phyloP scores from a whole-genome alignment of 2,329 filamentous ascomycete species.

The Penicillium sp. region DNA sequence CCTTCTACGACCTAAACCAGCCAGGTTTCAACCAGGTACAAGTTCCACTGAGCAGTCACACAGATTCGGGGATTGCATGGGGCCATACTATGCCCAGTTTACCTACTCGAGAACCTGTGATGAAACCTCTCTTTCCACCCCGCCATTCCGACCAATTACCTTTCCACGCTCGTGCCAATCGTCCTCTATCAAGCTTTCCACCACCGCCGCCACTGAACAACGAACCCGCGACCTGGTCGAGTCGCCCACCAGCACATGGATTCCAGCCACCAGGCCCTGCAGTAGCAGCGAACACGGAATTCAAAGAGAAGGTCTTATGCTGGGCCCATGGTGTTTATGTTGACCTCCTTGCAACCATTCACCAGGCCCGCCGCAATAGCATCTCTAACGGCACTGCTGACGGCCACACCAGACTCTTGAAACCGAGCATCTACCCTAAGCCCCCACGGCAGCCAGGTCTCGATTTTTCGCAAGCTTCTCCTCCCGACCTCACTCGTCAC shows the following conservation, averaged over 20 bases:
- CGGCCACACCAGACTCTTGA: conserved; percentile 44
- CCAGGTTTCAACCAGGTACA: conserved; percentile 29
- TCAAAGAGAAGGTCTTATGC: conserved; percentile 66
- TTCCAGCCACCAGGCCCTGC: conserved; percentile 26
- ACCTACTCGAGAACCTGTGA: conserved; percentile 29
- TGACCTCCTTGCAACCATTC: conserved; percentile 65
- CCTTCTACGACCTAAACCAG: conserved; percentile 33
- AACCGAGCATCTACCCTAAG: conserved; percentile 61
- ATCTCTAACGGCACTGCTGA: conserved; percentile 49
- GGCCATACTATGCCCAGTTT: conserved; percentile 29
- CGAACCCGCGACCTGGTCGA: conserved; percentile 29
- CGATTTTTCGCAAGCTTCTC: conserved; percentile 45
- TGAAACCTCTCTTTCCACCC: conserved; percentile 40
- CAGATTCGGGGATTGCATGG: conserved; percentile 34
- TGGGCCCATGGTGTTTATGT: conserved; percentile 73
- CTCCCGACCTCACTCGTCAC: conserved; percentile 29
- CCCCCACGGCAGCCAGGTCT: conserved; percentile 58
- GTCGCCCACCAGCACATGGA: conserved; percentile 17
- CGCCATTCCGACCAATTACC: conserved; percentile 38
- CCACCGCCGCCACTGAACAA: conserved; percentile 24
- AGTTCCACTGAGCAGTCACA: conserved; percentile 26
- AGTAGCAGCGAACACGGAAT: conserved; percentile 47
- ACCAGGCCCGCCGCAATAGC: conserved; percentile 51
- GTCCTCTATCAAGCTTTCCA: conserved; percentile 23
- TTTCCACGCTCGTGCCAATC: conserved; percentile 28